Evolutionary conservation across 2,329 filamentous ascomycete species (phyloP), one percentile per base, ranked within the genome.

Genomic region (Fusarium setosum): DNA sequence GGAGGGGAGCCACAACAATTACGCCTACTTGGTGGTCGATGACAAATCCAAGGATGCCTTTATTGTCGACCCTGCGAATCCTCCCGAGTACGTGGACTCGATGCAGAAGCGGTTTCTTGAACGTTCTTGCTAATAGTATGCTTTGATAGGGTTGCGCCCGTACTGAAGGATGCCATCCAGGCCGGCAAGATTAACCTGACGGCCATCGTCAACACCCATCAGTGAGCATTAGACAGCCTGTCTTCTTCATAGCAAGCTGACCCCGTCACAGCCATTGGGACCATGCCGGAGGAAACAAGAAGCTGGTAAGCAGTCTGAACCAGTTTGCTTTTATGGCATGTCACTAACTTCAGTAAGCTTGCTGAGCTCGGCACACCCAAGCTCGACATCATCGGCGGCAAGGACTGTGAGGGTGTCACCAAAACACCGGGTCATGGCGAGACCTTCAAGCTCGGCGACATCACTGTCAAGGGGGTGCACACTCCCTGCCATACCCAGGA

Each of bases 401-500:
- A 90, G 74, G 87, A 97, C 74, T 97, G 95, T 78, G 85, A 91
- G 64, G 87, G 87, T 21, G 95, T 97, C 44, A 94, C 90, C 21
- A 84, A 84, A 70, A 96, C 91, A 0, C 95, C 95, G 0, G 79
- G 81, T 4, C 87, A 98, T 76, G 88, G 90, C 35, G 88, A 93
- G 67, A 88, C 84, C 4, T 97, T 97, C 83, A 90, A 88, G 65
- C 88, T 99, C 63, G 96, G 96, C 56, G 85, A 86, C 69, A 96
- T 99, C 77, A 85, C 86, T 13, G 91, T 97, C 57, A 95, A 88
- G 75, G 92, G 92, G 21, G 83, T 98, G n/a, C 92, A 98, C 80
- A 99, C 96, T 12, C 96, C 96, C 2, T 99, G 96, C 78, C 96
- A 99, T 77, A 99, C 96, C 2, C 94, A 97, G 81, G 96, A 99